These are phyloP conservation scores for Aspergillaceae sp. DNA, from an alignment of 2,329 filamentous ascomycete species.

Conservation along the genomic window DNA sequence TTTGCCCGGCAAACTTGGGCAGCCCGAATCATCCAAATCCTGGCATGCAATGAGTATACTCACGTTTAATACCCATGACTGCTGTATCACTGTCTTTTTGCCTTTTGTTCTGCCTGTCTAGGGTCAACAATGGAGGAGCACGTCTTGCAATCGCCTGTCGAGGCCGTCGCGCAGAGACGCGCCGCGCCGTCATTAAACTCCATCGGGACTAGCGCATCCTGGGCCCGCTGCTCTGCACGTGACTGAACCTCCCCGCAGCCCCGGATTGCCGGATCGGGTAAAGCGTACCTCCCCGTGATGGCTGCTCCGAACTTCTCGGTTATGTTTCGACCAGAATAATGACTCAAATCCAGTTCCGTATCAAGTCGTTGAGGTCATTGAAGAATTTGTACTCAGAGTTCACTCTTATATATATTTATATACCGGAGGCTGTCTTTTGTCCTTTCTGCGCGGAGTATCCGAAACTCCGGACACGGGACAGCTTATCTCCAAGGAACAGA, in stretches of 20 bases:
- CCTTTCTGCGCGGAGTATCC: no score
- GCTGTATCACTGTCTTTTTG: background rate
- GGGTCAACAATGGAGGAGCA: no score
- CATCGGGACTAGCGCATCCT: slow-evolving; percentile 8
- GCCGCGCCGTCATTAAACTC: slow-evolving; percentile 12
- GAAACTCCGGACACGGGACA: no score
- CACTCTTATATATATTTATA: no score
- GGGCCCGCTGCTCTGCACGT: slow-evolving; percentile 7
- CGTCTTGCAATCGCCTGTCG: no score
- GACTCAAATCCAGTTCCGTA: no score
- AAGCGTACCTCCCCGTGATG: background rate
- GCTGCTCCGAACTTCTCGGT: slow-evolving; percentile 1
- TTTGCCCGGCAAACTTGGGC: background rate
- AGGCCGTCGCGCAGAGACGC: slow-evolving; percentile 8
- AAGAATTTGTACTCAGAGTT: no score
- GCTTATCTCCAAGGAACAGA: background rate
- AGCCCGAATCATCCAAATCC: background rate
- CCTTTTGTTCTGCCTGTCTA: background rate
- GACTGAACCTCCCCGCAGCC: slow-evolving; percentile 4
- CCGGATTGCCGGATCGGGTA: background rate
- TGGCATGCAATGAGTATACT: slow-evolving; percentile 11
- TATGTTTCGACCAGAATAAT: background rate
- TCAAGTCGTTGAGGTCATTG: no score
- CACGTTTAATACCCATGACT: slow-evolving; percentile 46
- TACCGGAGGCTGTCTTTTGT: no score